Conservation (phyloP, 805 yeast genomes). For the Pichia cephalocereana region DNA sequence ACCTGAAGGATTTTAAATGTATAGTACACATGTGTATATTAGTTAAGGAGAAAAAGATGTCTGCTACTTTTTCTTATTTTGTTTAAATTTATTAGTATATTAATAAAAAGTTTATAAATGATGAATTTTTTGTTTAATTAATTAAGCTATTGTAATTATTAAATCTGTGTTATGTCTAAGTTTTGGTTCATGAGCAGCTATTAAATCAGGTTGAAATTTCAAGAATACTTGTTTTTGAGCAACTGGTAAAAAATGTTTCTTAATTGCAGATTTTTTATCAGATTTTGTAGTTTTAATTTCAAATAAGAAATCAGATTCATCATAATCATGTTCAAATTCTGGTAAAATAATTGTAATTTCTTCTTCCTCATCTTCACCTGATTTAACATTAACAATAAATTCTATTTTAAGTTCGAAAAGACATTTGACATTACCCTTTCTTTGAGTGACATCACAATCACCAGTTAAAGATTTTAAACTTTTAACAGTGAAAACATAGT, state of each 20-base stretch:
- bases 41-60: not conserved
- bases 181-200: slow-evolving; percentile 51
- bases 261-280: slow-evolving; percentile 30
- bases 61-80: not conserved
- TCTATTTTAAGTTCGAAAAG: slow-evolving; percentile 57
- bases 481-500: slow-evolving; percentile 27
- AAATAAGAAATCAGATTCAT: slow-evolving; percentile 53
- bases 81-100: not conserved
- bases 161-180: slow-evolving; percentile 44
- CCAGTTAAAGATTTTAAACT: slow-evolving; percentile 43
- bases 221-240: slow-evolving; percentile 35
- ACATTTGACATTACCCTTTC: slow-evolving; percentile 74
- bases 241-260: slow-evolving; percentile 42
- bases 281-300: slow-evolving; percentile 33
- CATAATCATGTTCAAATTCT: slow-evolving; percentile 73
- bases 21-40: not conserved
- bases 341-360: slow-evolving; percentile 42
- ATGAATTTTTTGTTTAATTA: not conserved
- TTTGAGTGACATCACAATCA: slow-evolving; percentile 75
- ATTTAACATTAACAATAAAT: slow-evolving; percentile 35
- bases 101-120: no score
- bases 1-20: slow-evolving; percentile 62
- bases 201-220: slow-evolving; percentile 55
- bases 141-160: slow-evolving; percentile 9
- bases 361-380: slow-evolving; percentile 23